Base-by-base conservation (phyloP, 2,329 filamentous ascomycete genomes). In the Trematosphaeria pertusa region DNA sequence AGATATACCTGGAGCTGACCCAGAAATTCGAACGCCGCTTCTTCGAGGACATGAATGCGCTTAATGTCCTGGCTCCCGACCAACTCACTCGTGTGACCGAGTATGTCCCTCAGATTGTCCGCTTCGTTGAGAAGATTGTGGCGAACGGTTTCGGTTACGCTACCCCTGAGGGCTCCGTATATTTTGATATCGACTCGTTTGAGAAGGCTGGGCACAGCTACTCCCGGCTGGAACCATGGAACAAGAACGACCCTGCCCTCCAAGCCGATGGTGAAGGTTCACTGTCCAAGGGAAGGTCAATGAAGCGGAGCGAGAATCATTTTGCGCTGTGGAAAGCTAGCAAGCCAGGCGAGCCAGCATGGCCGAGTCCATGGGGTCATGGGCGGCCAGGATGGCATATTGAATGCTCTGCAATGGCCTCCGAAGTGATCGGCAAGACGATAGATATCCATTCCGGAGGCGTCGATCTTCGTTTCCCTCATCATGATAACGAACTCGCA, bases 361-460 rank as follows among this genome's bases (percentile, higher is more conserved):
- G 92, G 92, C 79, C 84, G 3, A 92, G 87, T 62, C 84, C 85
- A 6, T 96, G 92, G 92, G 91, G 92, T 10, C 79, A 85, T 42
- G 91, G 91, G 5, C 81, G 91, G 33, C 91, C 91, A 2, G 92
- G 92, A 20, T 97, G 92, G 91, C 92, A 96, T 67, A 96, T 96
- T 64, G 91, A 96, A 75, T 96, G 91, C 83, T 91, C 87, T 3
- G 90, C 91, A 12, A 96, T 96, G 91, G 91, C 91, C 0, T 91
- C 88, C 3, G 88, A 91, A 55, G 81, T 90, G 18, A 76, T 97
- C 1, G 91, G 91, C 5, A 80, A 84, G 18, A 81, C 86, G 48
- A 90, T 96, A 77, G 92, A 97, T 69, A 88, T 96, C 46, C 92
- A 96, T 72, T 94, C 89, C 19, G 91, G 91, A 17, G 92, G 92